Conservation (phyloP, 2,329 filamentous ascomycete genomes). For the Ophiosphaerella korrae region DNA sequence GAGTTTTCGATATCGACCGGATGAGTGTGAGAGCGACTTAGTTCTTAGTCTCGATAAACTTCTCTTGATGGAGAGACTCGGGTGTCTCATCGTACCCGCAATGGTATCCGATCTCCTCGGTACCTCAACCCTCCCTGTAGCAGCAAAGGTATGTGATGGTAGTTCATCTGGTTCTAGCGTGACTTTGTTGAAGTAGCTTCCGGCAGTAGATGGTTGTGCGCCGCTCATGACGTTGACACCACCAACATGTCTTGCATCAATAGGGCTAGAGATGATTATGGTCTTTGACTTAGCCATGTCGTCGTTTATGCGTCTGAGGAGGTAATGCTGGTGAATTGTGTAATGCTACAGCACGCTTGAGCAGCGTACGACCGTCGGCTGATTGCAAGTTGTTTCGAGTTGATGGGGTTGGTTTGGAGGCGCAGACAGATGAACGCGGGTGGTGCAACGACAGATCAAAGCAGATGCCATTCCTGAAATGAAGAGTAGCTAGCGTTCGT, state of each 20-base stretch:
- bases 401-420: slow-evolving; percentile 8
- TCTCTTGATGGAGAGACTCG: slow-evolving; percentile 33
- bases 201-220: slow-evolving; percentile 17
- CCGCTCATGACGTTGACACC: slow-evolving; percentile 35
- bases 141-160: slow-evolving; percentile 33
- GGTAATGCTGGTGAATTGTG: slow-evolving; percentile 4
- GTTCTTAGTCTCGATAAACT: slow-evolving; percentile 31
- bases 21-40: slow-evolving; percentile 22
- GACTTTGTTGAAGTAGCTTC: slow-evolving; percentile 24
- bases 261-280: slow-evolving; percentile 37
- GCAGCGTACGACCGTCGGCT: slow-evolving; percentile 16
- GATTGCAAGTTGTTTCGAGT: slow-evolving; percentile 28
- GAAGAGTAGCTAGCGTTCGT: slow-evolving; percentile 7
- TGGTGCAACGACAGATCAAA: slow-evolving; percentile 4
- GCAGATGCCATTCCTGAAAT: slow-evolving; percentile 3
- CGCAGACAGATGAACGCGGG: slow-evolving; percentile 3
- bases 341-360: slow-evolving; percentile 10
- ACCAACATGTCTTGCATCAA: slow-evolving; percentile 40
- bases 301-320: slow-evolving; percentile 8
- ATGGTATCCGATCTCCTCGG: slow-evolving; percentile 37
- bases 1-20: slow-evolving; percentile 11
- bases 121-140: slow-evolving; percentile 27
- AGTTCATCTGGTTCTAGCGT: slow-evolving; percentile 30
- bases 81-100: slow-evolving; percentile 25
- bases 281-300: slow-evolving; percentile 29